These are phyloP conservation scores for Citrus trifoliata DNA, from an alignment of 345 rosid genomes.

Conservation along the genomic window DNA sequence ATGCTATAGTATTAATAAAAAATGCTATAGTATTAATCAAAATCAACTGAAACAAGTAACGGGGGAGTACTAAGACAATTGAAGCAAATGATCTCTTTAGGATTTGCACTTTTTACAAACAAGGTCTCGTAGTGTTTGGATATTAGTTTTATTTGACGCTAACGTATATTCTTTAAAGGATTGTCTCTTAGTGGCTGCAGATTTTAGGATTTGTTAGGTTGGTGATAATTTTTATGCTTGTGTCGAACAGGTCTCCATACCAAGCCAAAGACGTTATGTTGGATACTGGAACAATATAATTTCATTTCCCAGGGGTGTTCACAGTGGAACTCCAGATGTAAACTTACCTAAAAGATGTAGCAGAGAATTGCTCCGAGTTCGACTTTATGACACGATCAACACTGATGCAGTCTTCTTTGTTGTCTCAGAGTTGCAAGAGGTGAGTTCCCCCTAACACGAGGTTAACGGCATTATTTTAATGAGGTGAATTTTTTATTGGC, in stretches of 20 bases:
- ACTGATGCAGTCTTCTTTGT: conserved; percentile 75
- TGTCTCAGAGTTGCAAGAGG: conserved; percentile 83
- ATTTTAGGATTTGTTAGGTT: not conserved
- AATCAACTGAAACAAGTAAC: no score
- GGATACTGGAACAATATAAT: conserved; percentile 63
- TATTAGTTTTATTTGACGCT: not conserved
- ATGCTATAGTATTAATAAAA: no score
- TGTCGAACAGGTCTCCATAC: conserved; percentile 73
- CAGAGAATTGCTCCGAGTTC: conserved; percentile 71
- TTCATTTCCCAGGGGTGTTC: conserved; percentile 37
- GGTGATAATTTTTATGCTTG: not conserved
- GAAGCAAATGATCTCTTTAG: not conserved
- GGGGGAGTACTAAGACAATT: not conserved
- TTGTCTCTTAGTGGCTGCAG: not conserved
- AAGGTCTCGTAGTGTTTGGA: no score
- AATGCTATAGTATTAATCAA: no score
- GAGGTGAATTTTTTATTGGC: not conserved
- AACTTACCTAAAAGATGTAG: conserved; percentile 52
- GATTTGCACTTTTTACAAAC: not conserved
- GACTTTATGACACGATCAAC: conserved; percentile 74
- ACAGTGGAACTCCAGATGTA: conserved; percentile 47
- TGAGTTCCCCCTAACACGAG: conserved; percentile 9
- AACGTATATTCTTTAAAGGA: not conserved
- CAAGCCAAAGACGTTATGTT: conserved; percentile 94
- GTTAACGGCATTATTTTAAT: not conserved